Percentiles rank a stretch among this genome's conserved stretches.
These are phyloP conservation scores for Trichoderma citrinoviride DNA, from an alignment of 2,329 filamentous ascomycete genomes.

Conservation along the genomic window DNA sequence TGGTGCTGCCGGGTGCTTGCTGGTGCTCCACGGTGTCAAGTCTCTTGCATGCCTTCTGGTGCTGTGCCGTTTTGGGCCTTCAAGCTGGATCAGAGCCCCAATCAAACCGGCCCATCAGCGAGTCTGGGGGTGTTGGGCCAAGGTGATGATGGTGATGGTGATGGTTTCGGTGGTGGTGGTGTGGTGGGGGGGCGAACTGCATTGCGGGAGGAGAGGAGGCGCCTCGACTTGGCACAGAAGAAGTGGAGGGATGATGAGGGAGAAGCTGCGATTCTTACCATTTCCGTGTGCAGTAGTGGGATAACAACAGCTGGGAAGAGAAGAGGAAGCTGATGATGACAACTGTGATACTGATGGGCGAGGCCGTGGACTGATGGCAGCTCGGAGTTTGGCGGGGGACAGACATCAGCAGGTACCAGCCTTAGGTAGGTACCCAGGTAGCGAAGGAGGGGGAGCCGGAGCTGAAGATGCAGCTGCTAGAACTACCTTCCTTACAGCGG, in stretches of 20 bases:
- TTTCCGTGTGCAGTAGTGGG: too few relatives aligned
- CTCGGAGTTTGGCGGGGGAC: too few relatives aligned
- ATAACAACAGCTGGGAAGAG: too few relatives aligned
- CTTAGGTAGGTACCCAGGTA: too few relatives aligned
- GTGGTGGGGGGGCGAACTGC: conserved; percentile 11
- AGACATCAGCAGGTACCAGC: too few relatives aligned
- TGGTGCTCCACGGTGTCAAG: background rate
- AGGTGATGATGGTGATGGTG: conserved; percentile 6
- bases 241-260: background rate
- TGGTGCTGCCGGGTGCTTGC: background rate
- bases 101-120: background rate
- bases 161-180: background rate
- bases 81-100: conserved; percentile 6
- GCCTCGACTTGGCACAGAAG: background rate
- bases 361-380: too few relatives aligned
- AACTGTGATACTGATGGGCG: too few relatives aligned
- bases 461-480: too few relatives aligned
- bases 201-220: conserved; percentile 3
- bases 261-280: background rate
- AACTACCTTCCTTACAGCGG: too few relatives aligned
- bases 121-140: background rate
- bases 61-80: background rate
- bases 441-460: too few relatives aligned
- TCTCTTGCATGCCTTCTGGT: background rate
- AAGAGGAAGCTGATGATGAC: too few relatives aligned